Evolutionary conservation across 1,284 basidiomycete species (phyloP).

Genomic region (Cronartium quercuum): DNA sequence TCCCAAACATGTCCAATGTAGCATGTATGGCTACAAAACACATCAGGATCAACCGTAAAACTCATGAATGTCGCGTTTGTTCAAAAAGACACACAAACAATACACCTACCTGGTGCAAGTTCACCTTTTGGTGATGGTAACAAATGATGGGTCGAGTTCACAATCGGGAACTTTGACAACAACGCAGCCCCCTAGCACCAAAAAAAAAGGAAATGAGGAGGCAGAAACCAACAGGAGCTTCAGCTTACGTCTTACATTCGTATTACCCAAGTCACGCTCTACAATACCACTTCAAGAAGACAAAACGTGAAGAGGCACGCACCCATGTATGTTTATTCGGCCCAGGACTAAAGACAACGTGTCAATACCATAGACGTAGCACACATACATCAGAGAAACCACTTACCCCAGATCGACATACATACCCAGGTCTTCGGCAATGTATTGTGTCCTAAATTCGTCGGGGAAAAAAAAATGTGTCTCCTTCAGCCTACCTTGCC

Average conservation of each 20-base stretch:
- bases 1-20: conserved; percentile 74
- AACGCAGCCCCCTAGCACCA: conserved; percentile 60
- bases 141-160: conserved; percentile 80
- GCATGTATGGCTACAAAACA: conserved; percentile 66
- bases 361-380: too few species aligned
- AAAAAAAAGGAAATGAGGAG: background rate
- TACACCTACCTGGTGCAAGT: conserved; percentile 61
- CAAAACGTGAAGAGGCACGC: conserved; percentile 38
- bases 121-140: conserved; percentile 80
- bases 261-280: too few species aligned
- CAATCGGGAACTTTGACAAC: conserved; percentile 85
- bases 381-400: too few species aligned
- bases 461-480: too few species aligned
- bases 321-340: conserved; percentile 83
- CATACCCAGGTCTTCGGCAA: conserved; percentile 73
- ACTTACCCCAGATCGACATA: conserved; percentile 55
- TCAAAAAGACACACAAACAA: background rate
- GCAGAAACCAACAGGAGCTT: background rate
- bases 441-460: conserved; percentile 60
- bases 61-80: background rate
- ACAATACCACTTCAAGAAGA: conserved; percentile 43
- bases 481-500: too few species aligned
- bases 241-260: background rate
- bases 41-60: background rate
- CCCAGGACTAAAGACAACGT: conserved; percentile 57